phyloP scores from a whole-genome alignment of 2,329 filamentous ascomycete genomes.

The Ophiostoma ulmi region DNA sequence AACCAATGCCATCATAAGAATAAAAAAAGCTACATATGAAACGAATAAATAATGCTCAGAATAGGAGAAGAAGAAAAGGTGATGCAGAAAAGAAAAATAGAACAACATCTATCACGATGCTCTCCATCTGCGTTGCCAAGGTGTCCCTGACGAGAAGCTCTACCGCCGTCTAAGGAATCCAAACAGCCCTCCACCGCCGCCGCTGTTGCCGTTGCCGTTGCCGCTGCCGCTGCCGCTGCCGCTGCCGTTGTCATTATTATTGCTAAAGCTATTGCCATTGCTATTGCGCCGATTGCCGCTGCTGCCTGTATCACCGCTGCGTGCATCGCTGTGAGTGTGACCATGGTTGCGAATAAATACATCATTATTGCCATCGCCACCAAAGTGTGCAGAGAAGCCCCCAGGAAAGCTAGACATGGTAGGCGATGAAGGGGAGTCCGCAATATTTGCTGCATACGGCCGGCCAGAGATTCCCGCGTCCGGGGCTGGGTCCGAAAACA shows the following conservation, averaged over 20 bases:
- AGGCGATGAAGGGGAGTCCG: not conserved
- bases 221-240: not conserved
- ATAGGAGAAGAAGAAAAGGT: not conserved
- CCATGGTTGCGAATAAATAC: not conserved
- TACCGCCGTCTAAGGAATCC: conserved; percentile 6
- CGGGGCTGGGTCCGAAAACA: not conserved
- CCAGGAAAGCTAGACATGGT: not conserved
- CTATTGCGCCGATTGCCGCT: not conserved
- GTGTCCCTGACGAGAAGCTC: not conserved
- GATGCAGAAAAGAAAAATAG: not conserved
- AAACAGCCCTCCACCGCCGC: conserved; percentile 15
- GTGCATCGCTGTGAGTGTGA: not conserved
- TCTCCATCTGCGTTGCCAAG: not conserved
- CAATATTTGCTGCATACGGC: not conserved
- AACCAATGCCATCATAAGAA: not conserved
- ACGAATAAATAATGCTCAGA: not conserved
- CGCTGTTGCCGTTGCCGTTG: not conserved
- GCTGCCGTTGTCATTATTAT: not conserved
- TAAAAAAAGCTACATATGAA: not conserved
- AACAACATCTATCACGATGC: not conserved
- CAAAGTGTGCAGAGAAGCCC: not conserved
- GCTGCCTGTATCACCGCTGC: not conserved
- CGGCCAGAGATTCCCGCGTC: not conserved
- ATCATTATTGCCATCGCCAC: not conserved
- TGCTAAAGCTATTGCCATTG: not conserved